Base-by-base conservation (phyloP, 176 grass and related monocot genomes). In the Zea luxurians region DNA sequence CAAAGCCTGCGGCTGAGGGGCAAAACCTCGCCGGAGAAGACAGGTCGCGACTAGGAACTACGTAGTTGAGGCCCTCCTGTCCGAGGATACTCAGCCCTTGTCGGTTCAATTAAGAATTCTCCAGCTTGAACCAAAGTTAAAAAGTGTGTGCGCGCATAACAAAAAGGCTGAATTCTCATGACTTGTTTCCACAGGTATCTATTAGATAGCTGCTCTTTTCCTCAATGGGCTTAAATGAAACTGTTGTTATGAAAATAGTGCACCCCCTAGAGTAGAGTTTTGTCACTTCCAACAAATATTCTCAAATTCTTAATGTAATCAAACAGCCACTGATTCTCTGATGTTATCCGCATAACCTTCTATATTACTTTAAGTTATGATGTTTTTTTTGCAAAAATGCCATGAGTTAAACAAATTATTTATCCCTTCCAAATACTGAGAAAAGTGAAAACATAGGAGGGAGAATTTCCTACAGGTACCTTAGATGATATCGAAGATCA, bases 401-500 rank as follows among this genome's bases (percentile, higher is more conserved):
- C 40, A 50, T 45, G 36, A 74, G 64, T 16, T 47, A 71, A 74
- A 73, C 3, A 18, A 73, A 61, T 66, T 7, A 80, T 37, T 40
- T 37, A 20, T 18, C 47, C 70, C 65, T 68, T 68, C 18, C 18
- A 69, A 9, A 75, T 61, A 80, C 35, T 42, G 37, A 73, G 69
- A 48, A 67, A 67, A 86, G 81, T 6, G 27, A 27, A 76, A 71
- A n/a, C 37, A 76, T 36, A 21, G 69, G 66, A 46, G 46, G 12
- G 52, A 76, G 17, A 21, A 27, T 55, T 88, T 83, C 20, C 76
- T 49, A 58, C 6, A 60, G 70, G 37, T 90, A 97, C 95, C 91
- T 97, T 69, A 97, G 70, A 87, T 97, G 95, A 86, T 97, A 97
- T 42, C 91, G 91, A 82, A 97, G 89, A 92, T 97, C 94, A 84